Evolutionary conservation across 2,329 filamentous ascomycete species (phyloP), one percentile per base, ranked within the genome.

Genomic region (Trichoderma sp.): DNA sequence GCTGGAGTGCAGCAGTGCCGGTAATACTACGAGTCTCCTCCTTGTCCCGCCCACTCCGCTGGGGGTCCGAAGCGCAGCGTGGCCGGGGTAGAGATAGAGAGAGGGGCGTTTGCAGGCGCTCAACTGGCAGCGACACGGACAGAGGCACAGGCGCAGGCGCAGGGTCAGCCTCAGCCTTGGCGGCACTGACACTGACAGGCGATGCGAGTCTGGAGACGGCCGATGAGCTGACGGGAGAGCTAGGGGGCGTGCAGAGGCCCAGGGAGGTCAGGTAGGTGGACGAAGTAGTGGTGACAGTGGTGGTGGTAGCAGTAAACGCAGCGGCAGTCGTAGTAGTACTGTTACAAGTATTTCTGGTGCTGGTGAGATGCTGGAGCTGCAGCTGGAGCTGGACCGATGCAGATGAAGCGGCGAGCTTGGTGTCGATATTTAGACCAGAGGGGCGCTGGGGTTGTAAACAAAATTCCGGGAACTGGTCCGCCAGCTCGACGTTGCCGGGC

Each of bases 401-500:
- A 43, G 39, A 61, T 69, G 57, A 34, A 20, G 34, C 32, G 36
- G 66, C 55, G 36, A 50, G 34, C 32, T 68, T 68, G 66, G 57
- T 15, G 66, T 62, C 39, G 39, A 53, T 36, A 36, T 68, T 26
- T 12, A 28, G 66, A 20, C 63, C 47, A 50, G 43, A 30, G 61
- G 62, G 58, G 68, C 59, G 53, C 58, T 65, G 65, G 66, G 59
- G 50, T 61, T 69, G 71, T 61, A 72, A 66, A 67, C 59, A 72
- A 57, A 72, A 72, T 17, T 72, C 71, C 20, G 71, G 71, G 55
- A 66, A 72, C 68, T 61, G 59, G 23, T 72, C 71, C 8, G 30
- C 68, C 55, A 64, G 62, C 43, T 72, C 70, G 32, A 70, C 9
- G 70, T 70, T 72, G 71, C 71, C 43, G 68, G 68, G 68, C 71